A percentile compares a stretch with the other conserved stretches of the same genome.
phyloP scores from a whole-genome alignment of 345 rosid genomes.

The Citrus sinensis region DNA sequence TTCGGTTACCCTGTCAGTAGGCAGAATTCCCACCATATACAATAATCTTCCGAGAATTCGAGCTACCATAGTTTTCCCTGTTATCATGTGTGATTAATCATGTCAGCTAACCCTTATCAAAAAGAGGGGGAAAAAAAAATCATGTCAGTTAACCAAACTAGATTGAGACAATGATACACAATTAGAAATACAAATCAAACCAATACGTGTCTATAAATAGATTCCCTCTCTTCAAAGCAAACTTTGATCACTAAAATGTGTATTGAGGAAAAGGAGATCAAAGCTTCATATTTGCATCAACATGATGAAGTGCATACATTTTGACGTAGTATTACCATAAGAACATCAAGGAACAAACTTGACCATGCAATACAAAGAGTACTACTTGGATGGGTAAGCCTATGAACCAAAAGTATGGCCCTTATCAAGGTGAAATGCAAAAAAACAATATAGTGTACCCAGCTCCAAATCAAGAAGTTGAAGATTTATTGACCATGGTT shows the following conservation, averaged over 20 bases:
- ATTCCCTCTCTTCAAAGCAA: conserved; percentile 2
- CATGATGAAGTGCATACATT: not conserved
- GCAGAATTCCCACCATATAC: conserved; percentile 84
- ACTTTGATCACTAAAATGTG: not conserved
- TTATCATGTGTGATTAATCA: conserved; percentile 9
- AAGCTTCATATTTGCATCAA: not conserved
- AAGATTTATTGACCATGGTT: not conserved
- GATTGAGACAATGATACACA: not conserved
- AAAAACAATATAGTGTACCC: not conserved
- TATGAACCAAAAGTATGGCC: not conserved
- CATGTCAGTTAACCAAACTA: not conserved
- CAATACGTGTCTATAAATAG: not conserved
- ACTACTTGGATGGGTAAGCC: not conserved
- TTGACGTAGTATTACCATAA: not conserved
- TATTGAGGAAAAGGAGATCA: not conserved
- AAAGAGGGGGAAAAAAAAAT: not conserved
- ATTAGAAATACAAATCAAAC: not conserved
- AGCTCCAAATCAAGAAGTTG: not conserved
- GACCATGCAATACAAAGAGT: not conserved
- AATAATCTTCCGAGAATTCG: conserved; percentile 91
- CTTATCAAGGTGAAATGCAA: not conserved
- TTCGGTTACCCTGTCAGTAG: conserved; percentile 85
- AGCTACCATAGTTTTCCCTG: conserved; percentile 99
- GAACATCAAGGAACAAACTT: not conserved
- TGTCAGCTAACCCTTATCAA: not conserved